Percentiles rank a stretch among this genome's conserved stretches.
These are phyloP conservation scores for Coriaria nepalensis DNA, from an alignment of 306 rosid species.

Conservation along the genomic window DNA sequence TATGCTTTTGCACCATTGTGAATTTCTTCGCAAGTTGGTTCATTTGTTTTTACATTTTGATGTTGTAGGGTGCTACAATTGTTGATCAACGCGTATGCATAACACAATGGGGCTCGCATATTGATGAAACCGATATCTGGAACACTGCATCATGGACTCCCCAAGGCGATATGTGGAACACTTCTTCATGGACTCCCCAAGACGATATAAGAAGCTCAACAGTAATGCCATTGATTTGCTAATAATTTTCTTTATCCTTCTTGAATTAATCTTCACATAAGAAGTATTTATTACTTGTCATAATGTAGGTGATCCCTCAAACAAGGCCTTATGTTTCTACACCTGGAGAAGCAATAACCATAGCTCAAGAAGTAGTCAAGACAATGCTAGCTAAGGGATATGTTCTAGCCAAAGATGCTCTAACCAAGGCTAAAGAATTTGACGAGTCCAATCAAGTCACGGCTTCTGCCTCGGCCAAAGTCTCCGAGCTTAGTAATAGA, in stretches of 20 bases:
- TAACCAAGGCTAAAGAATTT: constrained; percentile 64
- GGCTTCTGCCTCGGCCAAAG: constrained; percentile 63
- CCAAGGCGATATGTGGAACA: constrained; percentile 31
- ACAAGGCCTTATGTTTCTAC: constrained; percentile 31
- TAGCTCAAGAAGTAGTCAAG: constrained; percentile 72
- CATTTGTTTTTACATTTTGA: neutral
- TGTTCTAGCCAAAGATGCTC: constrained; percentile 68
- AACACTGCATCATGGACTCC: constrained; percentile 19
- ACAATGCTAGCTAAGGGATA: constrained; percentile 88
- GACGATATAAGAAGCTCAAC: constrained; percentile 20
- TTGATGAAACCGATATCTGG: constrained; percentile 41
- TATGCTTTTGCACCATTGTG: constrained; percentile 7
- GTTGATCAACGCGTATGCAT: constrained; percentile 55
- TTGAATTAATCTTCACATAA: neutral
- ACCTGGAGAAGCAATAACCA: constrained; percentile 66
- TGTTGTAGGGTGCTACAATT: constrained; percentile 65
- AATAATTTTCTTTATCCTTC: neutral
- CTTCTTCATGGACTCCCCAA: constrained; percentile 23
- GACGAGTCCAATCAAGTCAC: constrained; percentile 66
- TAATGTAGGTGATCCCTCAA: constrained; percentile 2
- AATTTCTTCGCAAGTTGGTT: neutral
- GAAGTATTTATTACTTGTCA: too few species aligned
- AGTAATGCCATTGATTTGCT: constrained; percentile 20
- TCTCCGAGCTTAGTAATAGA: constrained; percentile 50
- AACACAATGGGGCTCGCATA: constrained; percentile 42